Evolutionary conservation across 352 stramenopile genomes (phyloP).

Genomic region (Globisporangium iwayamae): DNA sequence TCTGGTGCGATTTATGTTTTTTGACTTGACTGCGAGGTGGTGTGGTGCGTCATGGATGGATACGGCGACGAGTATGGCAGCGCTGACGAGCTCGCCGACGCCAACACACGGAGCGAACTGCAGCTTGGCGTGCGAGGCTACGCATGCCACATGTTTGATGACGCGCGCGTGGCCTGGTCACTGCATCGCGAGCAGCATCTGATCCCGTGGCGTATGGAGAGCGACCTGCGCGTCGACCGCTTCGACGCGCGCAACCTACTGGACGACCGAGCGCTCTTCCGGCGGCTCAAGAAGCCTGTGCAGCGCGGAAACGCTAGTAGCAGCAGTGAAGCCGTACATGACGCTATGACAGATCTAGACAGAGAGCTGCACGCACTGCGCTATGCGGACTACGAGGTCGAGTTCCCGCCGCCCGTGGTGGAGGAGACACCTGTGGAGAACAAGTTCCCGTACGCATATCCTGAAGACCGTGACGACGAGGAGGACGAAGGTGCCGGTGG

Average conservation of each 20-base stretch:
- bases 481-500: slow-evolving; percentile 23
- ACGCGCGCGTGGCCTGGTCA: slow-evolving; percentile 38
- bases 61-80: not conserved
- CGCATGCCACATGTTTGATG: slow-evolving; percentile 46
- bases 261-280: slow-evolving; percentile 43
- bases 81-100: slow-evolving; percentile 6
- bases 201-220: slow-evolving; percentile 42
- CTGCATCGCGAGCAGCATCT: slow-evolving; percentile 55
- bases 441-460: slow-evolving; percentile 42
- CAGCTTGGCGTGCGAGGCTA: slow-evolving; percentile 48
- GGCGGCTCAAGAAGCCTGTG: slow-evolving; percentile 40
- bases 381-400: slow-evolving; percentile 40
- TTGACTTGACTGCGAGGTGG: too few relatives aligned
- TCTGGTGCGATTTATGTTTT: too few relatives aligned
- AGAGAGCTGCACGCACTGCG: slow-evolving; percentile 37
- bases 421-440: slow-evolving; percentile 19
- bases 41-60: not conserved
- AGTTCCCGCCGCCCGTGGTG: slow-evolving; percentile 27
- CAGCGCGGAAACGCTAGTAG: not conserved
- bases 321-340: not conserved
- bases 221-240: slow-evolving; percentile 45
- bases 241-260: slow-evolving; percentile 66
- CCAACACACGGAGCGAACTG: slow-evolving; percentile 10
- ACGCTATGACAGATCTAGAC: not conserved
- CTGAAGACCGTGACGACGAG: slow-evolving; percentile 22